Percentiles rank a stretch among this genome's conserved stretches.
Evolutionary conservation across 768 basidiomycete genomes (phyloP).

Genomic region (Vararia minispora): DNA sequence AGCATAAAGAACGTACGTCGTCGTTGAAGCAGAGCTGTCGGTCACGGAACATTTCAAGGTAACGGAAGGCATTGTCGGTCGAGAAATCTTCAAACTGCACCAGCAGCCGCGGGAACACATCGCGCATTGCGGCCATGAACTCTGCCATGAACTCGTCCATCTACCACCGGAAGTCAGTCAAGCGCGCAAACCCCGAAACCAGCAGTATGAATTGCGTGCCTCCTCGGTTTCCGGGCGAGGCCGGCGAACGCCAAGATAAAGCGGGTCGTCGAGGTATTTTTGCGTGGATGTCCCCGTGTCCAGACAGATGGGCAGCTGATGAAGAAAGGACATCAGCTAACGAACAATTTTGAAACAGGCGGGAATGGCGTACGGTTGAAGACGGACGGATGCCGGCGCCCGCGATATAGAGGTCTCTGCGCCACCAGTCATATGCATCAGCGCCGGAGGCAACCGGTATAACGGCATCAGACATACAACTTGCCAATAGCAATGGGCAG

Average conservation of each 20-base stretch:
- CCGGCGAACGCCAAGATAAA: slow-evolving; percentile 77
- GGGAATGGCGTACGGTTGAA: slow-evolving; percentile 45
- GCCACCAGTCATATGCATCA: slow-evolving; percentile 2
- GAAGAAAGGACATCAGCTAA: neutral
- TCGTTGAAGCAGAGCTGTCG: slow-evolving; percentile 81
- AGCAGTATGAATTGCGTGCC: slow-evolving; percentile 9
- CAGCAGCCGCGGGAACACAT: slow-evolving; percentile 68
- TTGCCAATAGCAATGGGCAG: slow-evolving; percentile 89
- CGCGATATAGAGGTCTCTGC: slow-evolving; percentile 4
- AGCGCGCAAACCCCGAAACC: slow-evolving; percentile 21
- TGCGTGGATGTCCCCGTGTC: slow-evolving; percentile 88
- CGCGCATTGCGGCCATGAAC: slow-evolving; percentile 77
- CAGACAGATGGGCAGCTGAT: slow-evolving; percentile 52
- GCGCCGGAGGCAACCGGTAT: neutral
- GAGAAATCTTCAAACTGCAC: slow-evolving; percentile 93
- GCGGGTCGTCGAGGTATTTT: slow-evolving; percentile 68
- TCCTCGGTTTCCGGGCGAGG: slow-evolving; percentile 18
- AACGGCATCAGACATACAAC: slow-evolving; percentile 29
- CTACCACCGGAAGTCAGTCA: slow-evolving; percentile 36
- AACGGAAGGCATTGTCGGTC: slow-evolving; percentile 84
- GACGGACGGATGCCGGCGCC: slow-evolving; percentile 53
- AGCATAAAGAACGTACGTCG: slow-evolving; percentile 51
- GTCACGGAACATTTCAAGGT: slow-evolving; percentile 64
- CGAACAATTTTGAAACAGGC: neutral
- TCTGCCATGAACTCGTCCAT: slow-evolving; percentile 86